Percentiles rank a stretch among this genome's conserved stretches.
Conservation (phyloP, 371 early-diverging fungal species). For the Rhizopus stolonifer region DNA sequence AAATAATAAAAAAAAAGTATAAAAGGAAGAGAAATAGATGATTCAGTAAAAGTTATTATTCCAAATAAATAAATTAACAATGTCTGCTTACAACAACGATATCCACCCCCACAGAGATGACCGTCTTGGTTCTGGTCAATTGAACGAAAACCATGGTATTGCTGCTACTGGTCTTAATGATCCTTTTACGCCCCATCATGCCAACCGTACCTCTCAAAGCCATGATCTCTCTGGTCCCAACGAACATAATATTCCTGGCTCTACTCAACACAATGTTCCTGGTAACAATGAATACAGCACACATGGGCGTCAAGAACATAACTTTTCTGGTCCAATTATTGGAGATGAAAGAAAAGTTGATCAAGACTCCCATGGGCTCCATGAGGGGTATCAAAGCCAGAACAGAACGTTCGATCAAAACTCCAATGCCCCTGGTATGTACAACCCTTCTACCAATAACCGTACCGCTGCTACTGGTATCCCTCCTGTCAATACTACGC, state of each 20-base stretch:
- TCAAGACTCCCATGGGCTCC: too few species aligned
- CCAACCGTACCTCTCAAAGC: conserved; percentile 1
- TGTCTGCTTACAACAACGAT: not conserved
- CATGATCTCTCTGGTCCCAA: conserved; percentile 14
- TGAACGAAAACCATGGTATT: conserved; percentile 31
- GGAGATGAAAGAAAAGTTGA: conserved; percentile 10
- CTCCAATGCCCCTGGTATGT: conserved; percentile 5
- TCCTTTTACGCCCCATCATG: conserved; percentile 1
- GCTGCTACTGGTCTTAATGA: conserved; percentile 26
- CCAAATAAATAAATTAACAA: too few species aligned
- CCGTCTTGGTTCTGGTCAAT: conserved; percentile 1
- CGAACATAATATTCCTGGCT: too few species aligned
- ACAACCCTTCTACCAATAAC: conserved; percentile 13
- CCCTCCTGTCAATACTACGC: conserved; percentile 16
- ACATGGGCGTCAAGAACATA: too few species aligned
- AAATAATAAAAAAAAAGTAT: too few species aligned
- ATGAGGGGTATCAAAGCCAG: too few species aligned
- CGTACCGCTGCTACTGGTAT: conserved; percentile 20
- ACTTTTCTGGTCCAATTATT: too few species aligned
- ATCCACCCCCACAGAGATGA: not conserved
- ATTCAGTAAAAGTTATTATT: too few species aligned
- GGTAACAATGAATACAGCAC: too few species aligned
- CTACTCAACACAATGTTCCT: too few species aligned
- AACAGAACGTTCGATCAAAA: too few species aligned
- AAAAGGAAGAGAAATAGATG: too few species aligned